Base-by-base conservation (phyloP, 805 yeast species). In the Ogataea zsoltii region DNA sequence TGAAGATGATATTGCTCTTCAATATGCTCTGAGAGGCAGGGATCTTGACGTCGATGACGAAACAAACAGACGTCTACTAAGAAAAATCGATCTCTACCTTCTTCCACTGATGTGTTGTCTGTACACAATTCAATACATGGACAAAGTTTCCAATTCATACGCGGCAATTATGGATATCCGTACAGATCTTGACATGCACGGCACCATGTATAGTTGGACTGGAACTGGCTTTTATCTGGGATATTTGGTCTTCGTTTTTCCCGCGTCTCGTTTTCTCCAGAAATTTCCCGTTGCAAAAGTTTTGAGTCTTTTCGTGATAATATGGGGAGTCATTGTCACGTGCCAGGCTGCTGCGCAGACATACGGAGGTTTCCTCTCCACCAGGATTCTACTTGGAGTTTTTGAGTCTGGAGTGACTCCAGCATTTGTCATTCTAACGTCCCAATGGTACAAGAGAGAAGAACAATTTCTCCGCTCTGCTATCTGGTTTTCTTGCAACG, bases 401-500 rank as follows among this genome's bases (percentile, higher is more conserved):
- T 63, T 76, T 3, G 85, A 80, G 56, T 66, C 77, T 33, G 68
- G 74, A 21, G 72, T 80, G 16, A 71, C 80, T n/a, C 85, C 87
- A 1, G 76, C 78, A 3, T 74, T 72, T 60, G 73, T 77, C 17
- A 67, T 79, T 17, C 55, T 80, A 29, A 77, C 82, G 10, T 56
- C 76, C 31, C 82, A 78, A 55, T 82, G 77, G 71, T 82, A 79
- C 68, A 42, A 30, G 17, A 58, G 53, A 28, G 63, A 67, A 34
- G 78, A 75, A 48, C 76, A 70, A 38, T 72, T 72, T 49, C 52
- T 68, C 13, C 65, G 77, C 55, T 65, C 72, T 25, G 62, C 70
- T 21, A 55, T 75, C 26, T 80, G 74, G 70, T 66, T 71, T 58
- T 65, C 67, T 31, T 51, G 57, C 36, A 55, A 55, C 15, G 58